Conservation (phyloP, 805 yeast genomes). For the Cyberlindnera petersonii region DNA sequence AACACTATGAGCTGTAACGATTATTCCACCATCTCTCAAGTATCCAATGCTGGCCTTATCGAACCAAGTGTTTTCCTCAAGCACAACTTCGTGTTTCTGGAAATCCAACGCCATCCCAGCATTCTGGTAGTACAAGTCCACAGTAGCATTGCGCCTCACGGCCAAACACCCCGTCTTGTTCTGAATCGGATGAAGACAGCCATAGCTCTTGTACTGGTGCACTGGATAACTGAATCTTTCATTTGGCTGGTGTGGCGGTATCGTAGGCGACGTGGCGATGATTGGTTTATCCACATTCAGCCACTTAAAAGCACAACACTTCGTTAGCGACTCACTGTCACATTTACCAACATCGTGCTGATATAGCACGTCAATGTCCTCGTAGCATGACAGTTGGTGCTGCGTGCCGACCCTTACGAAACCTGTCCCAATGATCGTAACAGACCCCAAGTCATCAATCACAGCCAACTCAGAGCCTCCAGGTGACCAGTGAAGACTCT, state of each 20-base stretch:
- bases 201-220: slow-evolving; percentile 53
- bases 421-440: slow-evolving; percentile 54
- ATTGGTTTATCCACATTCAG: slow-evolving; percentile 67
- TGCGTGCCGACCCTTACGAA: slow-evolving; percentile 35
- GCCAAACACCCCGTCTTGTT: slow-evolving; percentile 70
- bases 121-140: slow-evolving; percentile 54
- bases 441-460: slow-evolving; percentile 66
- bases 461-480: slow-evolving; percentile 79
- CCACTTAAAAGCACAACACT: slow-evolving; percentile 58
- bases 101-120: slow-evolving; percentile 55
- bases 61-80: slow-evolving; percentile 32
- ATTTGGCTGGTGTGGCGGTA: slow-evolving; percentile 33
- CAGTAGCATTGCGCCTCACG: slow-evolving; percentile 57
- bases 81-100: slow-evolving; percentile 32
- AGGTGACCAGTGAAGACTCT: slow-evolving; percentile 62
- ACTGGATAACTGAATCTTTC: slow-evolving; percentile 50
- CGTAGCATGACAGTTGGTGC: slow-evolving; percentile 23
- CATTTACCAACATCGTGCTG: slow-evolving; percentile 33
- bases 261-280: slow-evolving; percentile 57
- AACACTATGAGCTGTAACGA: slow-evolving; percentile 40
- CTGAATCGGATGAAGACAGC: slow-evolving; percentile 63
- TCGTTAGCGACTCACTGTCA: slow-evolving; percentile 26
- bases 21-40: slow-evolving; percentile 41
- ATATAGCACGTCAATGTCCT: slow-evolving; percentile 29
- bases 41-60: slow-evolving; percentile 49